phyloP scores from a whole-genome alignment of 2,329 filamentous ascomycete genomes.

The Dactylonectria estremocensis region DNA sequence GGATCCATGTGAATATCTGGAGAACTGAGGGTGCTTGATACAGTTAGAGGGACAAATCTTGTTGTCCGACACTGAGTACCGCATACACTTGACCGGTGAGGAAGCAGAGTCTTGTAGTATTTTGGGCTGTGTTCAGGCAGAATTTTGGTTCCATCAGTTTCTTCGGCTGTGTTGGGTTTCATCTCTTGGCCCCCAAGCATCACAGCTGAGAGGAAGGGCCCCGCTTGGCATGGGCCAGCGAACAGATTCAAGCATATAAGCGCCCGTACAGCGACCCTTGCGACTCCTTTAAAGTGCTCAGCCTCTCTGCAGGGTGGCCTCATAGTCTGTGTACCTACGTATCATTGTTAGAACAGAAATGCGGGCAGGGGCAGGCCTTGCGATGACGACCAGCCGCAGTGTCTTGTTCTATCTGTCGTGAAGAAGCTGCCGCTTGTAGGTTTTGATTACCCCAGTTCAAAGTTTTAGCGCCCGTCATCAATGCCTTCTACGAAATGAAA shows the following conservation, averaged over 20 bases:
- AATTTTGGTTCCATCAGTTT: neutral
- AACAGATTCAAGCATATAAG: neutral
- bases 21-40: neutral
- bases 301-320: no score
- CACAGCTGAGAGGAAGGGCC: neutral
- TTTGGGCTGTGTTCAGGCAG: neutral
- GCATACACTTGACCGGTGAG: neutral
- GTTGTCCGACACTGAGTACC: neutral
- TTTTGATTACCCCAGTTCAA: no score
- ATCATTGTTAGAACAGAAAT: no score
- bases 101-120: neutral
- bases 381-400: no score
- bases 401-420: no score
- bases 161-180: neutral
- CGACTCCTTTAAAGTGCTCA: no score
- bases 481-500: no score
- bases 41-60: neutral
- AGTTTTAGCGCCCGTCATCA: no score
- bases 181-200: no score
- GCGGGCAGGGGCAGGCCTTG: no score
- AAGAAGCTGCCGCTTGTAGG: no score
- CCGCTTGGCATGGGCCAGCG: neutral
- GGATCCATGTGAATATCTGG: conserved; percentile 10
- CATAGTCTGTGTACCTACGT: no score
- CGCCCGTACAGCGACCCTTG: neutral